Base-by-base conservation (phyloP, 495 filamentous ascomycete species). In the Xylaria longipes region DNA sequence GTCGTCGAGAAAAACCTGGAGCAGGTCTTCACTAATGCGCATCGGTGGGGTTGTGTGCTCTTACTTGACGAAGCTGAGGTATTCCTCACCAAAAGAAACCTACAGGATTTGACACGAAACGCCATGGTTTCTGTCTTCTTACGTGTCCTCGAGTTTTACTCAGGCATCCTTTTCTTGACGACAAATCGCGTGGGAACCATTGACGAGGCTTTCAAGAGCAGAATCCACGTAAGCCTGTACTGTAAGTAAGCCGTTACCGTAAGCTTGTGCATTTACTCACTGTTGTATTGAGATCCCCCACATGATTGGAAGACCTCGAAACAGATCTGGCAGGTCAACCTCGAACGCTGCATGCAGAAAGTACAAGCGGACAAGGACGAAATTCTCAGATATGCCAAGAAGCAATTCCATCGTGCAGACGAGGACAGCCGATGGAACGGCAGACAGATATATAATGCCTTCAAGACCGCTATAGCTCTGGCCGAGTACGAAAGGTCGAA, bases 1-100 rank as follows among this genome's bases (percentile, higher is more conserved):
- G 88, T 85, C 25, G 85, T 97, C 9, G 94, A 97, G 80, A 82
- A 80, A 22, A 91, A 96, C 73, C 86, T 97, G 22, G 91, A 92
- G 72, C 92, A 93, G 78, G 95, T 97, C 64, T 87, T 97, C 56
- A 92, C 97, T 71, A 93, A 97, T 65, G 93, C 93, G 20, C 93
- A 97, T 78, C 89, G 89, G 4, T 97, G 94, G 94, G 94, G 93
- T 22, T 94, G 94, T 5, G 89, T 94, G 35, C 84, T 94, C 0
- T 84, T 94, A 0, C 86, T 94, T 5, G 92, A 94, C 77, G 92
- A 94, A 79, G 92, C n/a, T n/a, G n/a, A n/a, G n/a, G n/a, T n/a
- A n/a, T n/a, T n/a, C n/a, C n/a, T n/a, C n/a, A n/a, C n/a, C 92
- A 90, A 92, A 75, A 87, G 91, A 45, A 90, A 89, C 11, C 89